phyloP scores from a whole-genome alignment of 2,329 filamentous ascomycete species.

The Colletotrichum sp. region DNA sequence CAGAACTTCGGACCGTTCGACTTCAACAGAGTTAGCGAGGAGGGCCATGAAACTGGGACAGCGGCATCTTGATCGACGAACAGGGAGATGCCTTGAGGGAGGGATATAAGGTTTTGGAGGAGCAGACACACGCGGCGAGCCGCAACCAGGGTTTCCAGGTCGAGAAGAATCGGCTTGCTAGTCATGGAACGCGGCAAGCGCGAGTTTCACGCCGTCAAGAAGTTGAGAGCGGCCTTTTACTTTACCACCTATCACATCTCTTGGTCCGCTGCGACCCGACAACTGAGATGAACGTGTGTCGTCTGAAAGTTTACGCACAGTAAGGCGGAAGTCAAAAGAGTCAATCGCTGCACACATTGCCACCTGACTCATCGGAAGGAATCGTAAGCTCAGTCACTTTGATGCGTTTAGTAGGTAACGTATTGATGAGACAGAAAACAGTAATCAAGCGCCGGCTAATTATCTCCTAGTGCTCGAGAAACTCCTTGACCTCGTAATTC shows the following conservation, averaged over 20 bases:
- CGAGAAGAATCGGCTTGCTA: not conserved
- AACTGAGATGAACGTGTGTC: not conserved
- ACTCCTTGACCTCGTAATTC: slow-evolving; percentile 27
- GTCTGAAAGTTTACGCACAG: not conserved
- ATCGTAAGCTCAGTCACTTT: not conserved
- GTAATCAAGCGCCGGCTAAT: not conserved
- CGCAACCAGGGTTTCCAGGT: not conserved
- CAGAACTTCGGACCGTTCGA: not conserved
- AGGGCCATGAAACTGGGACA: not conserved
- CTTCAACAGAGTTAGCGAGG: not conserved
- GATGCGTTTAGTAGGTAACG: not conserved
- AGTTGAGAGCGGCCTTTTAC: not conserved
- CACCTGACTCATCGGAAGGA: not conserved
- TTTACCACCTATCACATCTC: not conserved
- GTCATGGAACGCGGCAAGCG: not conserved
- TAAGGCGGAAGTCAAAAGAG: not conserved
- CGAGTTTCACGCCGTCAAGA: not conserved
- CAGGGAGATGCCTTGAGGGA: not conserved
- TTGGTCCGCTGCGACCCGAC: not conserved
- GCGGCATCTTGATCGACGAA: not conserved
- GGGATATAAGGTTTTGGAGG: not conserved
- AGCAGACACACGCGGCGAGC: not conserved
- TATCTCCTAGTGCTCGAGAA: not conserved
- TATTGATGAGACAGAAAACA: not conserved
- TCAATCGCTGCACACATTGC: not conserved